Evolutionary conservation across 192 early-diverging fungal genomes (phyloP), one percentile per base, ranked within the genome.

Genomic region (Bifiguratus adelaidae): DNA sequence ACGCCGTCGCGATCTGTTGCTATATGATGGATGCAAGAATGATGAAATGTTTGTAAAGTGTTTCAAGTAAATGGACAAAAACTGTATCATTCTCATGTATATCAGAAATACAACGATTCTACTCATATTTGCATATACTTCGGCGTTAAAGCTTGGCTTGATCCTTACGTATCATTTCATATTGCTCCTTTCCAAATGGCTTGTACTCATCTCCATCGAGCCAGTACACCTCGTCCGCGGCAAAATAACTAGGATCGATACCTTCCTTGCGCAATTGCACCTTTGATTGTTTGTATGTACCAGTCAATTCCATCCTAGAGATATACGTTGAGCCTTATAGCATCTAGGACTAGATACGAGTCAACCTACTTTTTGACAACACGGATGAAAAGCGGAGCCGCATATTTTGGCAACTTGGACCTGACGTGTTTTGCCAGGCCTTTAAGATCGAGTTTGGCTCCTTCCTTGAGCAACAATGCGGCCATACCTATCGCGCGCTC

Each of bases 331-430:
- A 45, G 28, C 9, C 12, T 18, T 16, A 9, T 7, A 4, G 20
- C 15, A 2, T 16, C 7, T 28, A 11, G 21, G 13, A 46, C 5
- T 2, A 19, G 11, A 36, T 18, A 4, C 21, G 24, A n/a, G 32
- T 12, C 15, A 12, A 63, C 44, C 25, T 65, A 63, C 40, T 52
- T 48, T 11, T 62, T 50, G 3, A 74, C 54, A 30, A 82, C 58
- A 19, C 82, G 63, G 19, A 85, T 48, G 37, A 81, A 85, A 3
- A 76, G 51, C 0, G 81, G 82, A 11, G 82, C 56, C 18, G 82
- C 82, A 58, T 82, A 85, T 11, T 56, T 53, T 2, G 82, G 82
- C 24, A 85, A 46, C 7, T 49, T 53, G 24, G 54, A 57, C 1
- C 20, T 32, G 18, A 65, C 42, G 36, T 70, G 49, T 5, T 40